Evolutionary conservation across 352 stramenopile genomes (phyloP), one percentile per base, ranked within the genome.

Genomic region (Pythium utonaiense): DNA sequence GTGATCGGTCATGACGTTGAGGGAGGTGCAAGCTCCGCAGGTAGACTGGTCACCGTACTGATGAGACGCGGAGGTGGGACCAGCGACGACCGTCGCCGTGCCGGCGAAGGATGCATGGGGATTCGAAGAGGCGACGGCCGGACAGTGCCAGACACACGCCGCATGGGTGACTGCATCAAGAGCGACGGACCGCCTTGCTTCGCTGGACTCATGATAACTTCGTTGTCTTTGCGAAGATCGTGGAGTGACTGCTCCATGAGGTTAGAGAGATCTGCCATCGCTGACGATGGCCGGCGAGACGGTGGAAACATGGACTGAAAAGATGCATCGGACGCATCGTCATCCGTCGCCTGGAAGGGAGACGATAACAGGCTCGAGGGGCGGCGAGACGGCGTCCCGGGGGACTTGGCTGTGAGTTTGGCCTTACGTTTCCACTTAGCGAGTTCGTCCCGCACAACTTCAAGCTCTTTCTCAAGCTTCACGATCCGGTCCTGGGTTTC

Each of bases 181-280:
- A 51, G 41, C 21, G 60, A 57, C 4, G 56, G 62, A 3, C 56
- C 57, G 3, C 38, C 30, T 19, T 61, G 53, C 14, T 59, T 40
- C 17, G 53, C 14, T 8, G 53, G 62, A 5, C 40, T 17, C 33
- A 58, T 25, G 22, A 61, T 30, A 8, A 34, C 34, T 51, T 71
- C 64, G 22, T 67, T 67, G 12, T 89, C 78, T 22, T 81, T 88
- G 6, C 77, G 77, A 24, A 92, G 72, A 36, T 67, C 81, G 3
- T 83, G 69, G 21, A 93, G 67, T 13, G 81, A 91, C 19, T 90
- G 72, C 53, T 93, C 80, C 84, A 93, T 91, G 14, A 90, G 68
- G 66, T 69, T 85, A 17, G 83, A 91, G 6, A 91, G 62, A 57
- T 91, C 81, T 6, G 78, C 71, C 77, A 91, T 91, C 40, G 80